phyloP scores from a whole-genome alignment of 768 basidiomycete genomes.

The Tricholoma furcatifolium region DNA sequence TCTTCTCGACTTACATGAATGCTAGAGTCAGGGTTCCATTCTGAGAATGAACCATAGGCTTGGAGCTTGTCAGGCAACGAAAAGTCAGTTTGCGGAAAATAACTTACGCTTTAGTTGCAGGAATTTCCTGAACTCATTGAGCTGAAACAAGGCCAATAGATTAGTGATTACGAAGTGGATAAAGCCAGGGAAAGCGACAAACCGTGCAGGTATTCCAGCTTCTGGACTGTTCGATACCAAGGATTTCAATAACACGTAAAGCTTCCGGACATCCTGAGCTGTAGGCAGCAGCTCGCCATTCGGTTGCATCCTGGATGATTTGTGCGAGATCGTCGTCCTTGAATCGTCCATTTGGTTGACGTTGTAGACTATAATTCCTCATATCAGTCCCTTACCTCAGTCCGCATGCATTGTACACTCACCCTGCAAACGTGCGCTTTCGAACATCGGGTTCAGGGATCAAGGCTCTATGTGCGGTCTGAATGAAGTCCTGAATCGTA shows the following conservation, averaged over 20 bases:
- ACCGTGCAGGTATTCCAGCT: conserved; percentile 74
- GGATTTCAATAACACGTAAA: conserved; percentile 64
- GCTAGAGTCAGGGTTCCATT: conserved; percentile 67
- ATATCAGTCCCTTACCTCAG: background rate
- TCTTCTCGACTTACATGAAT: conserved; percentile 44
- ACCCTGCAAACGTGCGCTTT: conserved; percentile 59
- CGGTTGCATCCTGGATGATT: conserved; percentile 62
- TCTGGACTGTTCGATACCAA: conserved; percentile 66
- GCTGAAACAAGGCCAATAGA: conserved; percentile 26
- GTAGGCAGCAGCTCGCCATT: conserved; percentile 58
- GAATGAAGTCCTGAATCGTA: conserved; percentile 36
- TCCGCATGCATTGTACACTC: conserved; percentile 11
- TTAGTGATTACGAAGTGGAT: conserved; percentile 1
- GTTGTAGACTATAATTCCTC: conserved; percentile 38
- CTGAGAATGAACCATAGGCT: conserved; percentile 64
- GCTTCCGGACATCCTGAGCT: conserved; percentile 68
- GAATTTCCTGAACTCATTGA: conserved; percentile 75
- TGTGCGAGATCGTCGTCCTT: conserved; percentile 60
- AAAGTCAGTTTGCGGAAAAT: background rate
- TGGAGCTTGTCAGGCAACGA: conserved; percentile 10
- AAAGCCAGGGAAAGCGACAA: conserved; percentile 21
- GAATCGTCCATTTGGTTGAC: conserved; percentile 56
- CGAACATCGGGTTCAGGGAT: conserved; percentile 32
- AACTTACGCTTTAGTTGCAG: conserved; percentile 64
- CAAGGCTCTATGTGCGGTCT: conserved; percentile 28